Base-by-base conservation (phyloP, 176 grass and related monocot species). In the Guadua angustifolia region DNA sequence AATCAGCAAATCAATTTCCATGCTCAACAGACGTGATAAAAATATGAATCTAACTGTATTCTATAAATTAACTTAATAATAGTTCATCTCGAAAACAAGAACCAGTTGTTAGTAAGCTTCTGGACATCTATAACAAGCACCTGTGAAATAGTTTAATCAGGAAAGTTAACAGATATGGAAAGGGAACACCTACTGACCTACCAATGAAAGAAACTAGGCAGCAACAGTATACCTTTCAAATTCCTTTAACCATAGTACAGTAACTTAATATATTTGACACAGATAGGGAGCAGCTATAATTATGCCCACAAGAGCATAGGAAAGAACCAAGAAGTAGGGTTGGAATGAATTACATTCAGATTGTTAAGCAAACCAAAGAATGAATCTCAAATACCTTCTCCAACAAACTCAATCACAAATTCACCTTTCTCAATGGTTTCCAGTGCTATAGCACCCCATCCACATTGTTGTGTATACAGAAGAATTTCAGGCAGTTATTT, bases 381-480 rank as follows among this genome's bases (percentile, higher is more conserved):
- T 14, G 33, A 74, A 59, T 8, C 2, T n/a, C 57, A 50, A 60
- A 74, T 88, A 98, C 95, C 95, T 98, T 98, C 95, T 65, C 95
- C 95, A 95, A 98, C 87, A 84, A 95, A 98, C 49, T 98, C 95
- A 51, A 95, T 93, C 71, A 98, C 83, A 92, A 98, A 98, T 79
- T 98, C 93, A 78, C 73, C 93, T 86, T 94, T 87, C 57, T 88
- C 87, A 79, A 98, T 85, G 26, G 83, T 66, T 73, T 98, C 93
- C 81, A 90, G 77, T 66, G 91, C 86, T 64, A 79, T 59, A 74
- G 85, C 83, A 12, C 96, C 96, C 91, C 96, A 98, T 74, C 96
- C 93, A 75, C 95, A 98, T 80, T 85, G 57, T 60, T 89, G 67
- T 45, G 95, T 95, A 93, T 98, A 67, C 66, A 90, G 1, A 92